phyloP scores from a whole-genome alignment of 176 grass and related monocot genomes.

The bread wheat (Triticum aestivum) region DNA sequence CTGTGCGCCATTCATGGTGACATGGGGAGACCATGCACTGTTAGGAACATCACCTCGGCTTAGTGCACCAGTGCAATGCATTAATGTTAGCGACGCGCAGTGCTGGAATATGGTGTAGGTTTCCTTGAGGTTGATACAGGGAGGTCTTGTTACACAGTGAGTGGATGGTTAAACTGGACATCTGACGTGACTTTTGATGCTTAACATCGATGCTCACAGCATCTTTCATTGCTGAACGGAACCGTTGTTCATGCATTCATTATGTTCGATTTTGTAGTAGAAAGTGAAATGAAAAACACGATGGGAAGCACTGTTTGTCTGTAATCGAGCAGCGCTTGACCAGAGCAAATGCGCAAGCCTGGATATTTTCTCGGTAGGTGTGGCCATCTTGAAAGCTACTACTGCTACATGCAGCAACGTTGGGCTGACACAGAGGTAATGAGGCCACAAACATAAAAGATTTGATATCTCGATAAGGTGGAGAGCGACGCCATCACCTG shows the following conservation, averaged over 20 bases:
- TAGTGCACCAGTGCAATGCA: neutral
- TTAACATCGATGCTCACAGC: neutral
- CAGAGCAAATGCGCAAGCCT: neutral
- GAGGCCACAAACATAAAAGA: neutral
- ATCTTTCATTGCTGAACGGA: neutral
- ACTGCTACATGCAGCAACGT: neutral
- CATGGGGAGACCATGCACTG: conserved; percentile 2
- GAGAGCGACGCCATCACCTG: conserved; percentile 23
- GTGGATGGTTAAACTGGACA: neutral
- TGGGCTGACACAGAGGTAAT: conserved; percentile 17
- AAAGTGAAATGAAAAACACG: neutral
- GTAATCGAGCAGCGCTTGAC: neutral
- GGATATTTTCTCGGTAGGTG: neutral
- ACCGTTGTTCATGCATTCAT: neutral
- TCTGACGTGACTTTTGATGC: neutral
- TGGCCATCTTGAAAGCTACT: neutral
- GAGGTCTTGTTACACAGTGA: neutral
- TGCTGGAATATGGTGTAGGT: neutral
- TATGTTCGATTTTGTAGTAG: neutral
- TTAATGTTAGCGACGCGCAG: neutral
- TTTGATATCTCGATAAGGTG: neutral
- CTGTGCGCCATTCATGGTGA: conserved; percentile 9
- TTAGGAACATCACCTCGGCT: conserved; percentile 14
- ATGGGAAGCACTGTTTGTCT: neutral
- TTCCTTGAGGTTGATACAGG: neutral